Percentiles rank a stretch among this genome's conserved stretches.
These are phyloP conservation scores for Cladophialophora psammophila DNA, from an alignment of 2,329 filamentous ascomycete genomes.

Conservation along the genomic window DNA sequence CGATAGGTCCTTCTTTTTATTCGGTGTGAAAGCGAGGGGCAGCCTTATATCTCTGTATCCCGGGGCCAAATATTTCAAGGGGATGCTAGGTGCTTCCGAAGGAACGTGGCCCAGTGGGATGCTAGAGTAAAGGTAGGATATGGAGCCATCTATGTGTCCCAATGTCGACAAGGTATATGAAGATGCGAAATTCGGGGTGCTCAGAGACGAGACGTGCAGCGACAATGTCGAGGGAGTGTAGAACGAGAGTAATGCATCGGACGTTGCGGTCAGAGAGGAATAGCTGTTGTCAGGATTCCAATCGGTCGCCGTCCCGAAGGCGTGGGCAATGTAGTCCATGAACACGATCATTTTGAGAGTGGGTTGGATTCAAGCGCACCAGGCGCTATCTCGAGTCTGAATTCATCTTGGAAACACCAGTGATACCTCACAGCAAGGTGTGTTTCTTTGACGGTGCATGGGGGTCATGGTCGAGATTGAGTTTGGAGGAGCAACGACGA, in stretches of 20 bases:
- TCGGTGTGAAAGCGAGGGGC: slow-evolving; percentile 35
- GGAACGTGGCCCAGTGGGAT: slow-evolving; percentile 71
- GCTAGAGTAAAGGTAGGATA: slow-evolving; percentile 95
- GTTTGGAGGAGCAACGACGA: neutral
- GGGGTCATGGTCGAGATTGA: neutral
- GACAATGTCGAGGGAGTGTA: slow-evolving; percentile 82
- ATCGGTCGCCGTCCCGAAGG: slow-evolving; percentile 83
- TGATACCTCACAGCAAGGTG: neutral
- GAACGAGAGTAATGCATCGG: slow-evolving; percentile 87
- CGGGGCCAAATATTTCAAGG: slow-evolving; percentile 77
- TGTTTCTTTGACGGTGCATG: neutral
- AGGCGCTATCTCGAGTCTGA: slow-evolving; percentile 34
- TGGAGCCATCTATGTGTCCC: slow-evolving; percentile 92
- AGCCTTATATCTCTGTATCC: slow-evolving; percentile 68
- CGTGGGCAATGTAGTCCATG: slow-evolving; percentile 94
- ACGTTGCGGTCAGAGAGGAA: slow-evolving; percentile 81
- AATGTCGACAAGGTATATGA: slow-evolving; percentile 90
- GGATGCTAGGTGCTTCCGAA: slow-evolving; percentile 76
- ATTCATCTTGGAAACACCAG: slow-evolving; percentile 16
- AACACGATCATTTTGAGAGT: slow-evolving; percentile 80
- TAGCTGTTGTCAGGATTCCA: slow-evolving; percentile 96
- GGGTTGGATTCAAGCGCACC: slow-evolving; percentile 16
- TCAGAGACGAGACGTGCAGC: slow-evolving; percentile 87
- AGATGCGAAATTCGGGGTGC: slow-evolving; percentile 90
- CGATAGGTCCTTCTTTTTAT: slow-evolving; percentile 12